Evolutionary conservation across 441 rosid species (phyloP).

Genomic region (Populus hybrid): DNA sequence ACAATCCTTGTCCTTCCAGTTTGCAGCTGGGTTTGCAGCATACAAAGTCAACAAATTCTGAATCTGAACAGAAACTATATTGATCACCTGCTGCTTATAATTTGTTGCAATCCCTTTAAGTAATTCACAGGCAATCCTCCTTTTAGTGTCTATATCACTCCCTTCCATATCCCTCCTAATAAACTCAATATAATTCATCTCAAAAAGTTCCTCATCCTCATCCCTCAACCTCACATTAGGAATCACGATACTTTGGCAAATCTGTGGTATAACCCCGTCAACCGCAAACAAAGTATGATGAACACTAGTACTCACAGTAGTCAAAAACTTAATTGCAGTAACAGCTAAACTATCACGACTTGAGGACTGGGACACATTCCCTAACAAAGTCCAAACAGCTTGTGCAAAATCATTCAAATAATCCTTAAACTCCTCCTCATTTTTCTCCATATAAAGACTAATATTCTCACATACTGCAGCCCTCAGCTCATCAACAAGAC

Average conservation of each 20-base stretch:
- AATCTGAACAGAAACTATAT: slow-evolving; percentile 67
- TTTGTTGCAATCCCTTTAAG: slow-evolving; percentile 88
- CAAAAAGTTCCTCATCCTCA: slow-evolving; percentile 94
- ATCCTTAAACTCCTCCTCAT: slow-evolving; percentile 82
- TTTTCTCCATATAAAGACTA: slow-evolving; percentile 90
- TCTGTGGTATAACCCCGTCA: slow-evolving; percentile 75
- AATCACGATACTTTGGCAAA: slow-evolving; percentile 86
- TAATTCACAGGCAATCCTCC: slow-evolving; percentile 95
- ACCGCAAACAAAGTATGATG: slow-evolving; percentile 78
- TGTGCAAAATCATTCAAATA: slow-evolving; percentile 68
- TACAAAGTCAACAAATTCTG: slow-evolving; percentile 63
- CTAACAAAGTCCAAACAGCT: slow-evolving; percentile 88
- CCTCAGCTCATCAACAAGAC: slow-evolving; percentile 67
- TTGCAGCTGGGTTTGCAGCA: slow-evolving; percentile 56
- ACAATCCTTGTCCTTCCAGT: slow-evolving; percentile 98
- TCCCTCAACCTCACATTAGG: slow-evolving; percentile 89
- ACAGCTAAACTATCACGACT: slow-evolving; percentile 78
- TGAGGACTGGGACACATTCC: slow-evolving; percentile 63
- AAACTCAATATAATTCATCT: slow-evolving; percentile 91
- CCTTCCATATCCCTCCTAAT: slow-evolving; percentile 99
- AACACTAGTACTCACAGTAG: slow-evolving; percentile 88
- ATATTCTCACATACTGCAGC: slow-evolving; percentile 94
- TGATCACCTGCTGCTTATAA: slow-evolving; percentile 65
- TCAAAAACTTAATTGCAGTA: slow-evolving; percentile 90
- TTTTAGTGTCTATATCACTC: slow-evolving; percentile 91